Conservation (phyloP, 495 filamentous ascomycete species). For the Penicillium coffeae region DNA sequence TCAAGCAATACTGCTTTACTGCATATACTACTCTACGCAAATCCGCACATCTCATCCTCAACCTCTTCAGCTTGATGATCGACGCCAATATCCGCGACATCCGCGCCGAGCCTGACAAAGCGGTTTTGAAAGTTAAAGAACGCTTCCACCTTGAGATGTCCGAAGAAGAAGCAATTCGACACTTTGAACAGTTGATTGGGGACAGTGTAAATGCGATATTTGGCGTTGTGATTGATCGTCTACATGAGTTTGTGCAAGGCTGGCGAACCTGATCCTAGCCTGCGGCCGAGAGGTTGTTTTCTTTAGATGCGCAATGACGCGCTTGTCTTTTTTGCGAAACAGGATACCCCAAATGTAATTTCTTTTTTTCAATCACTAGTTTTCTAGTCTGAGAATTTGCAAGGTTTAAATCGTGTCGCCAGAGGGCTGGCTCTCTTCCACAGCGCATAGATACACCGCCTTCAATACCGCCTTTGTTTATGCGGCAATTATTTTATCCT, state of each 20-base stretch:
- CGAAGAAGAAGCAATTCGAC: constrained; percentile 87
- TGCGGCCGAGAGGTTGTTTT: not conserved
- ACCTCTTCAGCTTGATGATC: constrained; percentile 94
- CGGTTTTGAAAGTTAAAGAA: constrained; percentile 90
- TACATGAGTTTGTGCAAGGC: constrained; percentile 91
- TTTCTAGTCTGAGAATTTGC: no score
- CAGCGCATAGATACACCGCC: constrained; percentile 8
- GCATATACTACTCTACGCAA: constrained; percentile 91
- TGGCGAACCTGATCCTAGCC: constrained; percentile 59
- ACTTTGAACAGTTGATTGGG: constrained; percentile 82
- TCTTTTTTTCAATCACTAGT: no score
- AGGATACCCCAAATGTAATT: constrained; percentile 4
- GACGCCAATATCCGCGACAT: constrained; percentile 97
- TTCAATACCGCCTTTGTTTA: constrained; percentile 2
- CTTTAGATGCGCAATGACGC: no score
- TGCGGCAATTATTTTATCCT: constrained; percentile 14
- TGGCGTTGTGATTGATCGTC: constrained; percentile 88
- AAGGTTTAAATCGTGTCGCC: no score
- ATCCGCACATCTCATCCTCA: constrained; percentile 85
- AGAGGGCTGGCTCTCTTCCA: no score
- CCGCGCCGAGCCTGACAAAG: constrained; percentile 84
- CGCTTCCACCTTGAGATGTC: constrained; percentile 87
- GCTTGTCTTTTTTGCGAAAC: not conserved
- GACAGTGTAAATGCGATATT: constrained; percentile 84
- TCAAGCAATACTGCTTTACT: constrained; percentile 93